Evolutionary conservation across 2,329 filamentous ascomycete genomes (phyloP), one percentile per base, ranked within the genome.

Genomic region (Pestalotiopsis sp.): DNA sequence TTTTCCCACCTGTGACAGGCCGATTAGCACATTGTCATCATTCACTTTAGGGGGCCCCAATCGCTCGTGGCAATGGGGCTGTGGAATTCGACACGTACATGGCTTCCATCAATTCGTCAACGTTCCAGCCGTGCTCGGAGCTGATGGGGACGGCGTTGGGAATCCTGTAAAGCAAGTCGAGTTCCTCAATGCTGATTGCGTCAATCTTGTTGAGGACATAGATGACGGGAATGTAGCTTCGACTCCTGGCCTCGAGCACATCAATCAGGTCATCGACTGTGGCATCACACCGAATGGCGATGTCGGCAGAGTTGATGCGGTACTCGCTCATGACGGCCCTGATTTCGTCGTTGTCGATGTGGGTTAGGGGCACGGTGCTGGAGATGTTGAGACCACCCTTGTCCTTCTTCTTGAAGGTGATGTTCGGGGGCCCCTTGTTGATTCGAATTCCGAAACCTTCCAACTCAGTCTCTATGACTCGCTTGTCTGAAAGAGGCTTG

Each of bases 151-250:
- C 96, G 14, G 96, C 94, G 79, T 98, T 97, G 63, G 96, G 96
- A 74, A 99, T 99, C 57, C 95, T 91, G 83, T 99, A 98, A 36
- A 99, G 87, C 70, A 99, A 85, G 82, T 99, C 96, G 71, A 99
- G 87, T 82, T 99, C 96, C 82, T 99, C 95, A 75, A 99, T 98
- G 65, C 94, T 95, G 80, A 99, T 98, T 67, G 95, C 90, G 82
- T 99, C 96, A 75, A 99, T 99, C 86, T 99, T 99, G 89, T 99
- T 99, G 76, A 99, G 87, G 57, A 97, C 96, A 83, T 99, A 99
- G 67, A 99, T 94, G 72, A 98, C 96, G n/a, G 96, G 96, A 73
- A 99, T 98, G 80, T 99, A 99, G 79, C 93, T 94, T 81, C 96
- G 89, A 79, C 92, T 94, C 86, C 94, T 97, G 61, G 95, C 95